Percentiles rank a stretch among this genome's conserved stretches.
Conservation (phyloP, 2,329 filamentous ascomycete genomes). For the Colletotrichum plurivorum region DNA sequence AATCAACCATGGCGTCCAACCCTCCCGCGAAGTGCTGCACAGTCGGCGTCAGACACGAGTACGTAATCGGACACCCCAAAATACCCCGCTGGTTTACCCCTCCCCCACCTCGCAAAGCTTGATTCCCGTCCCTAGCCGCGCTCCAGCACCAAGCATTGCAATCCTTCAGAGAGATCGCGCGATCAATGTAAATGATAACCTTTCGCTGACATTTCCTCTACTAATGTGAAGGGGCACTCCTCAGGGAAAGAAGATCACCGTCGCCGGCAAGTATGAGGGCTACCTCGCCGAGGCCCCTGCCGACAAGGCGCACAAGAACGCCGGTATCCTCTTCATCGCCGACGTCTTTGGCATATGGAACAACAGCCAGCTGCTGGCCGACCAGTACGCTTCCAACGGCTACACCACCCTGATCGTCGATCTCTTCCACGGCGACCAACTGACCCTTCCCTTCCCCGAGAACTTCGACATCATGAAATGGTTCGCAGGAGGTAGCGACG, state of each 20-base stretch:
- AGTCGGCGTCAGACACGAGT: conserved; percentile 68
- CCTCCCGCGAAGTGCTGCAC: conserved; percentile 67
- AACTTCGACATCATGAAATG: conserved; percentile 51
- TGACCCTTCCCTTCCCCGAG: conserved; percentile 60
- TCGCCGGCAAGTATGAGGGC: conserved; percentile 60
- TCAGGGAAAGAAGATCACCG: conserved; percentile 61
- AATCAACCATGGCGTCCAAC: conserved; percentile 65
- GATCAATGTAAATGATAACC: not conserved
- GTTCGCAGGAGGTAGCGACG: conserved; percentile 58
- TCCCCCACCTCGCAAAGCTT: conserved; percentile 32
- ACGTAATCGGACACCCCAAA: conserved; percentile 46
- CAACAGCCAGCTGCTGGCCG: conserved; percentile 59
- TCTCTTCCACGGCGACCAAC: conserved; percentile 55
- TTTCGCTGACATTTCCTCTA: not conserved
- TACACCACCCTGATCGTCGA: conserved; percentile 56
- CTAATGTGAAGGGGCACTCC: conserved; percentile 60
- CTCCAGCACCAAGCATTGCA: not conserved
- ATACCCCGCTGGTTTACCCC: conserved; percentile 20
- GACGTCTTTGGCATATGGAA: conserved; percentile 67
- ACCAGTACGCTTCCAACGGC: conserved; percentile 54
- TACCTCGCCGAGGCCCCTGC: conserved; percentile 66
- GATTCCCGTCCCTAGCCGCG: conserved; percentile 14
- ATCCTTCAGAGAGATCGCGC: not conserved
- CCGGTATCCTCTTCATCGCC: conserved; percentile 62
- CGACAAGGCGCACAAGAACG: conserved; percentile 55